Base-by-base conservation (phyloP, 106 monocot species). In the Dioscorea dumetorum region DNA sequence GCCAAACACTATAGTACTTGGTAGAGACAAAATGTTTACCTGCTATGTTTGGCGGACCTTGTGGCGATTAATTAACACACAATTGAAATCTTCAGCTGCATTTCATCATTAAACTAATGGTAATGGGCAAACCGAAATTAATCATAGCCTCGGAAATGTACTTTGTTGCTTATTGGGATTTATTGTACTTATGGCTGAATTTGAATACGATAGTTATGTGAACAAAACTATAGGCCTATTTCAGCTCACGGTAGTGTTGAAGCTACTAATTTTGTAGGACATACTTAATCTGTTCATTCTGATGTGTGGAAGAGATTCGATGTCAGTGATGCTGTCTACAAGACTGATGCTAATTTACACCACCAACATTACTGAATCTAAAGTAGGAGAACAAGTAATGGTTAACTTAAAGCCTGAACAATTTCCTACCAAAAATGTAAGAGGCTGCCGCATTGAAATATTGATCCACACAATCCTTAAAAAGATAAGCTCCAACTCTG, bases 21-120 rank as follows among this genome's bases (percentile, higher is more conserved):
- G 59, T 24, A 6, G 57, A 15, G 31, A 67, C 15, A n/a, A 0
- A 1, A 22, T 22, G 13, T 67, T 67, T n/a, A 17, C 24, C 0
- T 14, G 52, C 16, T 28, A 31, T 16, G 24, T 67, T 52, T 67
- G 52, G 52, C 5, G 4, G 4, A 28, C 16, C 15, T 67, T 67
- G 8, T 53, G 52, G 52, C 12, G 53, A 14, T 15, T 16, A 16
- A 15, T 67, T 1, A 24, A 24, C 22, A 67, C 51, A 12, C 10
- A 67, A 24, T 24, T 53, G 24, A 8, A 53, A 10, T 51, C 53
- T 17, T 24, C 14, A 28, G 4, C 50, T 24, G 48, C 63, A 34
- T 66, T 19, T 66, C 66, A 50, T 50, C 49, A 48, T 66, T 48
- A 66, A 23, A 49, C 49, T 4, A 19, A 53, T 53, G 52, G 67